Conservation (phyloP, 2,329 filamentous ascomycete species). For the Ophiostoma pallidulum region DNA sequence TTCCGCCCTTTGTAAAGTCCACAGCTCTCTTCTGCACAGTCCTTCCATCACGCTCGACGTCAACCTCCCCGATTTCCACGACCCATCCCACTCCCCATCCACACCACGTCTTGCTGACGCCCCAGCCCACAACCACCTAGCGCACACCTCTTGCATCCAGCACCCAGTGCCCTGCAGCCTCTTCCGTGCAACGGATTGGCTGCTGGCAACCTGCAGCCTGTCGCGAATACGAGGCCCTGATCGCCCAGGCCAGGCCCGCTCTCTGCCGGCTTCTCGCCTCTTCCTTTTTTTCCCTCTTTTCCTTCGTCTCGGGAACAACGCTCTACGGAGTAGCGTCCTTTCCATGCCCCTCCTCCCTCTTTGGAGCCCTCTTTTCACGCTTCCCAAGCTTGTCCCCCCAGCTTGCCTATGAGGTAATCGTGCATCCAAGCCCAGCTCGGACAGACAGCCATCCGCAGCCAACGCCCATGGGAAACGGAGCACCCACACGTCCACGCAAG, state of each 20-base stretch:
- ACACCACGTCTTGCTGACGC: not conserved
- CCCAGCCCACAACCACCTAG: not conserved
- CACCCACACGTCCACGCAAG: not conserved
- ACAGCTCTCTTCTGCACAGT: not conserved
- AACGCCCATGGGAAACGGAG: not conserved
- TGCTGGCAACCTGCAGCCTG: slow-evolving; percentile 6
- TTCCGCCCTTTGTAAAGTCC: no score
- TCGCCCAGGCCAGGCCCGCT: not conserved
- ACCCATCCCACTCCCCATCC: no score
- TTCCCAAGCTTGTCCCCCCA: not conserved
- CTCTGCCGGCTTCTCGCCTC: not conserved
- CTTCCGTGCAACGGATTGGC: slow-evolving; percentile 10
- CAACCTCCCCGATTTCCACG: not conserved
- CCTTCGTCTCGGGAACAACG: not conserved
- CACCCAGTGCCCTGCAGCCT: slow-evolving; percentile 3
- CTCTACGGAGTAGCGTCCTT: no score
- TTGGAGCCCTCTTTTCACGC: not conserved
- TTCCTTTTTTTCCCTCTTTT: not conserved
- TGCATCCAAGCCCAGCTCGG: slow-evolving; percentile 2
- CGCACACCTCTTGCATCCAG: not conserved
- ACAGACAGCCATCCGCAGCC: no score
- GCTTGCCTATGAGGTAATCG: slow-evolving; percentile 10
- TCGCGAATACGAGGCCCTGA: slow-evolving; percentile 10
- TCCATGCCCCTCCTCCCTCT: not conserved
- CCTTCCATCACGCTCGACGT: no score